Percentiles rank a stretch among this genome's conserved stretches.
Conservation (phyloP, 1,284 basidiomycete genomes). For the Psilocybe mexicana region DNA sequence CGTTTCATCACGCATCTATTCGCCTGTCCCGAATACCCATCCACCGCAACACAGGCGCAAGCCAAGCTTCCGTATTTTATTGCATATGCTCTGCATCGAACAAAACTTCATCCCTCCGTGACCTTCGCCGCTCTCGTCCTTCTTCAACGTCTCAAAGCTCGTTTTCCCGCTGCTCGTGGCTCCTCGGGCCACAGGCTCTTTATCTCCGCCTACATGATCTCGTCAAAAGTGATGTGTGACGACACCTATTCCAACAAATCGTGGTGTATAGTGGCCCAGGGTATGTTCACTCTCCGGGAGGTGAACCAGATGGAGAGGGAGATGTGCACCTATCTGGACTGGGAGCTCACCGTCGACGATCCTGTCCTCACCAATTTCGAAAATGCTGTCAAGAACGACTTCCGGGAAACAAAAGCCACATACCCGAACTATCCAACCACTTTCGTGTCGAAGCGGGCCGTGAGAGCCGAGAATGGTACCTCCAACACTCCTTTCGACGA, state of each 20-base stretch:
- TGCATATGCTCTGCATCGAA: conserved; percentile 89
- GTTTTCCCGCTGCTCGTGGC: conserved; percentile 89
- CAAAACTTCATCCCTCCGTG: conserved; percentile 79
- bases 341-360: conserved; percentile 83
- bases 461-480: conserved; percentile 41
- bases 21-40: conserved; percentile 68
- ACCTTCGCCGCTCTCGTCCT: conserved; percentile 87
- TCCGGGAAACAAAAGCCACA: conserved; percentile 46
- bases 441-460: conserved; percentile 54
- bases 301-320: conserved; percentile 97
- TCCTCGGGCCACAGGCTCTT: conserved; percentile 91
- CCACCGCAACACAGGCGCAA: conserved; percentile 50
- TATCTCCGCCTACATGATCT: conserved; percentile 94
- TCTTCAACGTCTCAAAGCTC: conserved; percentile 84
- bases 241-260: conserved; percentile 97
- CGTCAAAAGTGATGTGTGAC: conserved; percentile 89
- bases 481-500: conserved; percentile 52
- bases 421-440: conserved; percentile 63
- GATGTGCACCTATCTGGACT: conserved; percentile 91
- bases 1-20: conserved; percentile 82
- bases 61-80: conserved; percentile 79
- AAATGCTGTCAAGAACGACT: conserved; percentile 60
- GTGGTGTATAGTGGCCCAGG: conserved; percentile 92
- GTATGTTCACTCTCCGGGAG: conserved; percentile 87
- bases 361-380: conserved; percentile 68